phyloP scores from a whole-genome alignment of 2,329 filamentous ascomycete genomes.

The Trichoderma gracile region DNA sequence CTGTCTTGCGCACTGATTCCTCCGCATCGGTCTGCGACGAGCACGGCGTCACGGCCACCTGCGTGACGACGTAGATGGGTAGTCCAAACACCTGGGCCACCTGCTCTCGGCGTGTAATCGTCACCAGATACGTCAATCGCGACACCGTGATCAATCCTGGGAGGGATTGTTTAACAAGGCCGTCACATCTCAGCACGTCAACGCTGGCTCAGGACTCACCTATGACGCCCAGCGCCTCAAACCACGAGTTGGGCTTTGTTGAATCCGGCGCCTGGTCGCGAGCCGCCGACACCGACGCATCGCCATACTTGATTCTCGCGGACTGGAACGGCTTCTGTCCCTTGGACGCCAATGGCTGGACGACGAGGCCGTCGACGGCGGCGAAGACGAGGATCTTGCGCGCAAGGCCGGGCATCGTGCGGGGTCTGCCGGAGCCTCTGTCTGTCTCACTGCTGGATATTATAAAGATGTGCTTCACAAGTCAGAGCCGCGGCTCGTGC shows the following conservation, averaged over 20 bases:
- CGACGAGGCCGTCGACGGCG: conserved; percentile 76
- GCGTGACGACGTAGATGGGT: conserved; percentile 82
- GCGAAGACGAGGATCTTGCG: conserved; percentile 81
- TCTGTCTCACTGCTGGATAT: not conserved
- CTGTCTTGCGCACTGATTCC: conserved; percentile 66
- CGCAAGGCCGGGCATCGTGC: conserved; percentile 70
- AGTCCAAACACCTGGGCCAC: conserved; percentile 83
- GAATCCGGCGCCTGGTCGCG: conserved; percentile 50
- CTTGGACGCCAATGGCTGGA: conserved; percentile 69
- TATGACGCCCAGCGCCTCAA: conserved; percentile 62
- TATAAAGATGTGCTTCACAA: not conserved
- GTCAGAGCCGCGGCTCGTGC: conserved; percentile 16
- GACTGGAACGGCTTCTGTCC: conserved; percentile 57
- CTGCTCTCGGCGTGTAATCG: conserved; percentile 82
- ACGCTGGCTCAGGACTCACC: conserved; percentile 43
- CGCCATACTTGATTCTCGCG: conserved; percentile 70
- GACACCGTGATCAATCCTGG: conserved; percentile 82
- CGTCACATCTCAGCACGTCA: not conserved
- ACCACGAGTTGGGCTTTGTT: conserved; percentile 50
- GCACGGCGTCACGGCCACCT: conserved; percentile 87
- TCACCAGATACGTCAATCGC: conserved; percentile 78
- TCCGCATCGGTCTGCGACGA: conserved; percentile 73
- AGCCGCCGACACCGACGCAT: conserved; percentile 49
- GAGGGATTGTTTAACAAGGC: not conserved
- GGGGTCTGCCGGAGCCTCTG: not conserved